phyloP scores from a whole-genome alignment of 805 yeast species.

The Yarrowia osloensis region DNA sequence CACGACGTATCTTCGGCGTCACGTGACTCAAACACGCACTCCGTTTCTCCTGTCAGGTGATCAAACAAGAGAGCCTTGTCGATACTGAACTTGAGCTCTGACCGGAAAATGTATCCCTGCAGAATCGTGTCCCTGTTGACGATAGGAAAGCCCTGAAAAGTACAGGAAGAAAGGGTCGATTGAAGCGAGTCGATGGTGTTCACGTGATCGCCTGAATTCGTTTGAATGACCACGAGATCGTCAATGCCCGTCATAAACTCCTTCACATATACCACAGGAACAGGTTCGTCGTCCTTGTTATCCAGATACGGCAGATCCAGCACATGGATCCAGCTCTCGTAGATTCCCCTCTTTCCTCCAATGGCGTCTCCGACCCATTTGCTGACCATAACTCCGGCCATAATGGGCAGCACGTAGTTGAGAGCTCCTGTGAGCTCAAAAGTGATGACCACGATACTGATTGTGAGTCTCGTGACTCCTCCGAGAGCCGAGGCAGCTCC shows the following conservation, averaged over 20 bases:
- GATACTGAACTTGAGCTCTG: conserved; percentile 45
- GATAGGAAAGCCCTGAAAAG: conserved; percentile 50
- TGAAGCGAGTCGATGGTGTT: conserved; percentile 41
- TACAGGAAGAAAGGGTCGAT: conserved; percentile 33
- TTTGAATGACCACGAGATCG: conserved; percentile 39
- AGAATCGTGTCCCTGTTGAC: conserved; percentile 45
- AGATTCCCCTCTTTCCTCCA: conserved; percentile 56
- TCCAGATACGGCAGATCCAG: conserved; percentile 49
- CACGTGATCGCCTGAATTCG: background rate
- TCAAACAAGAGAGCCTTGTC: conserved; percentile 29
- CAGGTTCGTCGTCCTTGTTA: conserved; percentile 46
- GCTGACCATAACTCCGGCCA: conserved; percentile 77
- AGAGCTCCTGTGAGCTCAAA: conserved; percentile 87
- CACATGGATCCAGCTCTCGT: conserved; percentile 58
- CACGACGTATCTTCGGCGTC: background rate
- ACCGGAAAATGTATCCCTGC: conserved; percentile 49
- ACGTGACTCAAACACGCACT: conserved; percentile 24
- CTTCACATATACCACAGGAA: conserved; percentile 46
- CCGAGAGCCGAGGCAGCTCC: conserved; percentile 84
- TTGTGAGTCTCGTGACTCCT: conserved; percentile 78
- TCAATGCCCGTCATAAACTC: conserved; percentile 45
- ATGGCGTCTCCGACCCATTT: conserved; percentile 70
- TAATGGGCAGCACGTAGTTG: conserved; percentile 78
- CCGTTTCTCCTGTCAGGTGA: conserved; percentile 32
- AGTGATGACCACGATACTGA: conserved; percentile 75